These are phyloP conservation scores for Sporobolomyces pararoseus DNA, from an alignment of 768 basidiomycete species.

Conservation along the genomic window DNA sequence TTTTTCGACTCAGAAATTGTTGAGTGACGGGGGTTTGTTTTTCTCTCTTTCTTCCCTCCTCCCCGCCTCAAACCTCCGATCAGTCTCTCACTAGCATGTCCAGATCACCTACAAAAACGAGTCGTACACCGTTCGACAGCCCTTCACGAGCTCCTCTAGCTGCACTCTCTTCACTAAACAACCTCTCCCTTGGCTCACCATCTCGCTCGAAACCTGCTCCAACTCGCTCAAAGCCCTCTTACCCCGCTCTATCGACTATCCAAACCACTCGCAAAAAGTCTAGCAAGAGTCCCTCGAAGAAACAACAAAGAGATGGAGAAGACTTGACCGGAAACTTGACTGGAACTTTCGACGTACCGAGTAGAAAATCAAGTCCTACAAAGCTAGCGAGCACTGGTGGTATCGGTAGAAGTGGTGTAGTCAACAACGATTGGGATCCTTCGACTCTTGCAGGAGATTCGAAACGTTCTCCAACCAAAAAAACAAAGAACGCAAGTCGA, in stretches of 20 bases:
- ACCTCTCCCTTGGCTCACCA: conserved; percentile 26
- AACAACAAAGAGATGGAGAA: not conserved
- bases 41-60: not conserved
- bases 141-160: conserved; percentile 15
- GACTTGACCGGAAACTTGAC: conserved; percentile 23
- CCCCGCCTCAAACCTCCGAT: not conserved
- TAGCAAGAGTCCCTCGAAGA: conserved; percentile 21
- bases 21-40: conserved; percentile 2
- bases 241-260: conserved; percentile 5
- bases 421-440: conserved; percentile 26
- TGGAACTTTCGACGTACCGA: conserved; percentile 11
- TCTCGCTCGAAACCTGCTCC: not conserved
- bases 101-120: conserved; percentile 4
- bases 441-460: conserved; percentile 12
- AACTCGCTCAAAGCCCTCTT: not conserved
- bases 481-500: conserved; percentile 11
- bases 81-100: conserved; percentile 12
- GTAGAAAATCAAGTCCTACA: conserved; percentile 26
- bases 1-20: not conserved
- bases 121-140: conserved; percentile 16
- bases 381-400: conserved; percentile 14
- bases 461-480: conserved; percentile 28
- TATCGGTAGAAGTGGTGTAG: conserved; percentile 17
- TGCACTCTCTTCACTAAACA: conserved; percentile 24
- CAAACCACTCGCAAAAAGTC: conserved; percentile 36